Percentiles rank a stretch among this genome's conserved stretches.
Evolutionary conservation across 2,329 filamentous ascomycete genomes (phyloP).

Genomic region (Aspergillus oerlinghausenensis): DNA sequence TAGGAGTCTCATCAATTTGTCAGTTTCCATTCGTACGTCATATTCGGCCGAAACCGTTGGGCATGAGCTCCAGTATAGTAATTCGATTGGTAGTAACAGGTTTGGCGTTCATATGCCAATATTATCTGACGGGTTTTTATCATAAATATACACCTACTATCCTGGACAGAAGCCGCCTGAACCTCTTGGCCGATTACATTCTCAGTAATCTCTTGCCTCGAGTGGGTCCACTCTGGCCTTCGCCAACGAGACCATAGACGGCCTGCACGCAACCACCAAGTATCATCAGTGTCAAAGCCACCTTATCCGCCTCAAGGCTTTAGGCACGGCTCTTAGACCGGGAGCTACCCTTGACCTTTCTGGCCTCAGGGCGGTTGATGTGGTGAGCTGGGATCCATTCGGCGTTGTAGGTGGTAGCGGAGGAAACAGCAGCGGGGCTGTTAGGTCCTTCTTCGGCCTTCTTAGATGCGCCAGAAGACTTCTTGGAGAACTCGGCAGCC

Average conservation of each 20-base stretch:
- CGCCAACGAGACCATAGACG: conserved; percentile 6
- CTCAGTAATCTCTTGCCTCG: conserved; percentile 14
- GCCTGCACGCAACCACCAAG: conserved; percentile 2
- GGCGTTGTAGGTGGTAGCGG: conserved; percentile 75
- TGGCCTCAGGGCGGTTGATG: conserved; percentile 75
- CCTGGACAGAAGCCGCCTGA: conserved; percentile 8
- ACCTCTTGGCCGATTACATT: conserved; percentile 16
- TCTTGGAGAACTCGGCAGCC: conserved; percentile 62
- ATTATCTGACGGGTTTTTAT: conserved; percentile 3
- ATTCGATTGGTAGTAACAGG: background rate
- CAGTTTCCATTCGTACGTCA: background rate
- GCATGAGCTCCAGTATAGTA: background rate
- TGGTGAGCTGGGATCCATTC: conserved; percentile 91
- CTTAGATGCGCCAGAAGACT: conserved; percentile 59
- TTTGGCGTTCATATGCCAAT: background rate
- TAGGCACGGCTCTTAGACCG: conserved; percentile 35
- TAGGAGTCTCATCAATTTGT: background rate
- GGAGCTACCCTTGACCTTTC: conserved; percentile 52
- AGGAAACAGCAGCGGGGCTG: conserved; percentile 63
- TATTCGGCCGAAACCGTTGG: background rate
- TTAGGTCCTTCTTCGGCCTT: conserved; percentile 69
- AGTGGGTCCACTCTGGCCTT: conserved; percentile 8
- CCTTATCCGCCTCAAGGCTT: conserved; percentile 3
- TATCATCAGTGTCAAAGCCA: conserved; percentile 2
- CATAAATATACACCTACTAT: conserved; percentile 21